A percentile compares a stretch with the other conserved stretches of the same genome.
Conservation (phyloP, 2,329 filamentous ascomycete species). For the Ambrosiella cleistominuta region DNA sequence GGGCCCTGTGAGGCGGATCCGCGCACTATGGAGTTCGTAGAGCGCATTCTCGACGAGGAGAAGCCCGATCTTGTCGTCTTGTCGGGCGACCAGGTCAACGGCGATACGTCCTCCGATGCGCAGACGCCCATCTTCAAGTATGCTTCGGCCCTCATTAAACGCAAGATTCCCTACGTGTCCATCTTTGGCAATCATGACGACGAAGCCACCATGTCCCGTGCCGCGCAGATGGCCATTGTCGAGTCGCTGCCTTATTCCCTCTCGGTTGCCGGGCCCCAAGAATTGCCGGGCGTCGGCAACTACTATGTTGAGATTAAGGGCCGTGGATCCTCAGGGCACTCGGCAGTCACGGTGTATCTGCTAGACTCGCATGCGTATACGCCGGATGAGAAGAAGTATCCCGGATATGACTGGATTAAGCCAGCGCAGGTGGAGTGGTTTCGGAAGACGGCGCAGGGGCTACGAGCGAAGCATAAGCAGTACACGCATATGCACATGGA, state of each 20-base stretch:
- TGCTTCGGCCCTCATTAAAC: slow-evolving; percentile 64
- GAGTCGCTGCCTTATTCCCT: slow-evolving; percentile 79
- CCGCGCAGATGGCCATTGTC: slow-evolving; percentile 68
- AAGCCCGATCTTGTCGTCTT: slow-evolving; percentile 84
- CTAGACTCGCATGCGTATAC: slow-evolving; percentile 87
- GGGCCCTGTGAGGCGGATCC: slow-evolving; percentile 81
- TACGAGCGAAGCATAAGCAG: slow-evolving; percentile 62
- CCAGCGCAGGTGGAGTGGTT: slow-evolving; percentile 92
- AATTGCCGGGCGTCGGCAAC: slow-evolving; percentile 82
- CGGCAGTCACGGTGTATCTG: slow-evolving; percentile 84
- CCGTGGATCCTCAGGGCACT: slow-evolving; percentile 62
- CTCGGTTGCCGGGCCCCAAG: slow-evolving; percentile 63
- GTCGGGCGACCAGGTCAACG: slow-evolving; percentile 89
- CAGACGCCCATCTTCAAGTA: slow-evolving; percentile 92
- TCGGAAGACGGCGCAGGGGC: slow-evolving; percentile 51
- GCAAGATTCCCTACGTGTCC: slow-evolving; percentile 77
- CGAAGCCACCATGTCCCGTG: slow-evolving; percentile 62
- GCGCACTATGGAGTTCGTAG: slow-evolving; percentile 77
- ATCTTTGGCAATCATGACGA: slow-evolving; percentile 99
- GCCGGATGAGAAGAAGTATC: slow-evolving; percentile 69
- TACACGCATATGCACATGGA: slow-evolving; percentile 92
- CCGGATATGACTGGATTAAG: slow-evolving; percentile 97
- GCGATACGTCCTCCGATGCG: slow-evolving; percentile 76
- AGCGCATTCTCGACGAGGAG: slow-evolving; percentile 71
- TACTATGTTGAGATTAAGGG: slow-evolving; percentile 85